Evolutionary conservation across 1,284 basidiomycete genomes (phyloP).

Genomic region (Ceratobasidium sp.): DNA sequence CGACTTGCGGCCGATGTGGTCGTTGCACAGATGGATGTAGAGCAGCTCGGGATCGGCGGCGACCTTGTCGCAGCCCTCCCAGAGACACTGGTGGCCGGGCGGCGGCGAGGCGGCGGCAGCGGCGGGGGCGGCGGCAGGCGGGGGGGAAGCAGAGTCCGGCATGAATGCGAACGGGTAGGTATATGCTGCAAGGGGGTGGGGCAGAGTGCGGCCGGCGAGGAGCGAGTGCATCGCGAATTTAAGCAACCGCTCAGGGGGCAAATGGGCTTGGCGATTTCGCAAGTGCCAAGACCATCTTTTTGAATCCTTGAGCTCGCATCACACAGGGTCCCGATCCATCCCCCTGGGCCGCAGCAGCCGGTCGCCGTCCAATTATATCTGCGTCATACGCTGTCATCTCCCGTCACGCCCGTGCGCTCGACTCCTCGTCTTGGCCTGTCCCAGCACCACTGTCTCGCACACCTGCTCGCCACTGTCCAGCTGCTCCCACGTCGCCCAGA

Average conservation of each 20-base stretch:
- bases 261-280: too few relatives aligned
- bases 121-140: neutral
- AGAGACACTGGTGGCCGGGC: slow-evolving; percentile 62
- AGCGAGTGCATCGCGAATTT: too few relatives aligned
- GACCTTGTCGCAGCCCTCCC: slow-evolving; percentile 66
- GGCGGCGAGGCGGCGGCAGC: slow-evolving; percentile 19
- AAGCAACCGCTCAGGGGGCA: too few relatives aligned
- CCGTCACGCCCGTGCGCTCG: too few relatives aligned
- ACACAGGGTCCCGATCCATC: too few relatives aligned
- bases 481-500: too few relatives aligned
- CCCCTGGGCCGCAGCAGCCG: neutral
- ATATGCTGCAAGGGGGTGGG: slow-evolving; percentile 24
- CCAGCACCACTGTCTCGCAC: too few relatives aligned
- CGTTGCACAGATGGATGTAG: slow-evolving; percentile 90
- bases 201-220: slow-evolving; percentile 2
- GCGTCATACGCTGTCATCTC: slow-evolving; percentile 5
- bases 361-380: neutral
- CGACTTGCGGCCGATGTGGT: slow-evolving; percentile 94
- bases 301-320: too few relatives aligned
- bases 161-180: neutral
- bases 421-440: too few relatives aligned
- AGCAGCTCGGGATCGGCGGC: slow-evolving; percentile 76
- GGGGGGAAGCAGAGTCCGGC: slow-evolving; percentile 1
- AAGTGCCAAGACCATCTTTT: too few relatives aligned
- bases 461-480: too few relatives aligned